phyloP scores from a whole-genome alignment of 371 early-diverging fungal species.

The Choanephora cucurbitarum region DNA sequence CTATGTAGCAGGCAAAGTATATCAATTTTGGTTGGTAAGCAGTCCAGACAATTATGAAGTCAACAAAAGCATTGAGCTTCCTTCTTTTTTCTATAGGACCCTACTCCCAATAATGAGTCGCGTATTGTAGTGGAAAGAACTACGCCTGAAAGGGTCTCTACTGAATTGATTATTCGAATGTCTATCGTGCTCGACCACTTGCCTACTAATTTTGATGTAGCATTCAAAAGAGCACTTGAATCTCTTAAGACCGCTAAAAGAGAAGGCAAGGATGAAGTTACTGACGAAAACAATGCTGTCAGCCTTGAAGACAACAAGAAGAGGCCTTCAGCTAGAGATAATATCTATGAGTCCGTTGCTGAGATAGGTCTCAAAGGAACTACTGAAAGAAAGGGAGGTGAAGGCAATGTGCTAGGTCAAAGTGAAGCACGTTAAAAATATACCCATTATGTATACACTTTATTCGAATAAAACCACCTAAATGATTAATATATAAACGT shows the following conservation, averaged over 20 bases:
- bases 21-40: conserved; percentile 44
- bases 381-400: conserved; percentile 22
- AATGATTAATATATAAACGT: no score
- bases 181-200: conserved; percentile 41
- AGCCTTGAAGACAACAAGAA: conserved; percentile 3
- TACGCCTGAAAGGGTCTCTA: conserved; percentile 33
- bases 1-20: conserved; percentile 44
- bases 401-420: conserved; percentile 22
- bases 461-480: no score
- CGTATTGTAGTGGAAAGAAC: conserved; percentile 43
- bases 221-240: conserved; percentile 35
- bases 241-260: conserved; percentile 2
- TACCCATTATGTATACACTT: no score
- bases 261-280: not conserved
- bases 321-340: conserved; percentile 5
- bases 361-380: conserved; percentile 27
- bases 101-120: conserved; percentile 34
- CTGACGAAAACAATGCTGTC: not conserved
- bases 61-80: not conserved
- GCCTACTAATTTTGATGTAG: conserved; percentile 43
- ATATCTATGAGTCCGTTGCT: conserved; percentile 17
- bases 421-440: conserved; percentile 5
- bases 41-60: not conserved
- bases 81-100: conserved; percentile 21
- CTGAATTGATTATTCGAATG: conserved; percentile 32